A percentile compares a stretch with the other conserved stretches of the same genome.
These are phyloP conservation scores for Tolypocladium tundrense DNA, from an alignment of 2,329 filamentous ascomycete species.

Conservation along the genomic window DNA sequence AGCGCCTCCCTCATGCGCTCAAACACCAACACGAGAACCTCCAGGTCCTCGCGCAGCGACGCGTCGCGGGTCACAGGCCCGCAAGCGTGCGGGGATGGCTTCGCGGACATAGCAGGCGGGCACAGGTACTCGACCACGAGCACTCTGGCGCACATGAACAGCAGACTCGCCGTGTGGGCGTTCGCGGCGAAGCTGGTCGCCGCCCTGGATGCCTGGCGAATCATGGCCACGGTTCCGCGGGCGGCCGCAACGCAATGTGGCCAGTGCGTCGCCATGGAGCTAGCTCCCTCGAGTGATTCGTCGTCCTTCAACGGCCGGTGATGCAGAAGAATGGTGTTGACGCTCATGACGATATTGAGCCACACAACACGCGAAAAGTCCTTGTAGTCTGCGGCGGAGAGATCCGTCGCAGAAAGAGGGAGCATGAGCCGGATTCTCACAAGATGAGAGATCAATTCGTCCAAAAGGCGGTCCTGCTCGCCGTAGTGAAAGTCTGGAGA, in stretches of 20 bases:
- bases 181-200: conserved; percentile 8
- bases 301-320: conserved; percentile 8
- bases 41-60: conserved; percentile 9
- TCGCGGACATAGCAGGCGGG: not conserved
- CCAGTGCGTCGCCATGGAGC: conserved; percentile 9
- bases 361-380: conserved; percentile 11
- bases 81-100: not conserved
- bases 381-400: conserved; percentile 7
- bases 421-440: conserved; percentile 11
- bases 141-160: conserved; percentile 10
- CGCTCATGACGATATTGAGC: conserved; percentile 9
- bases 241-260: conserved; percentile 12
- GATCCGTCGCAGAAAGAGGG: conserved; percentile 10
- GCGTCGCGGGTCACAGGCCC: conserved; percentile 3
- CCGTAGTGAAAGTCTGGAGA: conserved; percentile 5
- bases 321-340: conserved; percentile 10
- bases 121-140: conserved; percentile 11
- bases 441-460: conserved; percentile 7
- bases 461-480: conserved; percentile 2
- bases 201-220: conserved; percentile 9
- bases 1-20: conserved; percentile 7
- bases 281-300: not conserved
- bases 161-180: conserved; percentile 7
- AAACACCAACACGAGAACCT: conserved; percentile 9
- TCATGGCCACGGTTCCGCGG: conserved; percentile 6